Conservation (phyloP, 176 grass and related monocot genomes). For the Musa itinerans region DNA sequence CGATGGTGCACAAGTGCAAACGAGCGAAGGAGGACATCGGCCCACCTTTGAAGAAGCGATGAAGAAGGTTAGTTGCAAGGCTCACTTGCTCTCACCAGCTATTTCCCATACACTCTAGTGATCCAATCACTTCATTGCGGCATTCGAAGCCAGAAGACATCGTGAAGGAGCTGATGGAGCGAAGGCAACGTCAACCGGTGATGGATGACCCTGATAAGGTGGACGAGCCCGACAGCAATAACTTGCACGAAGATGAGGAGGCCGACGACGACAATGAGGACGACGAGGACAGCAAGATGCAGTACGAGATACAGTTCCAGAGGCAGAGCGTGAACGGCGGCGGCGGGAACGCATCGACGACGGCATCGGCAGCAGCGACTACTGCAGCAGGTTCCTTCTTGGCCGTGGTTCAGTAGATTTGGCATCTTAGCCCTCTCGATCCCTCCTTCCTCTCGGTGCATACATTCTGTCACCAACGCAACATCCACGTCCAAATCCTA, state of each 20-base stretch:
- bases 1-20: conserved; percentile 28
- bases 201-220: conserved; percentile 39
- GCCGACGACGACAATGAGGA: conserved; percentile 42
- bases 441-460: conserved; percentile 17
- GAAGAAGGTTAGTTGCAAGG: conserved; percentile 51
- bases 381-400: conserved; percentile 52
- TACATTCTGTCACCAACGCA: conserved; percentile 2
- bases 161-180: conserved; percentile 69
- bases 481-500: no score
- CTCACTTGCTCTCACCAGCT: neutral
- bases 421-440: conserved; percentile 5
- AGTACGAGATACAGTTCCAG: conserved; percentile 88
- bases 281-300: conserved; percentile 40
- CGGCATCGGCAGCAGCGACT: conserved; percentile 12
- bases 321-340: conserved; percentile 32
- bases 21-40: conserved; percentile 44
- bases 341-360: conserved; percentile 28
- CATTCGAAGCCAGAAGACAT: conserved; percentile 70
- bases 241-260: conserved; percentile 49
- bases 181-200: conserved; percentile 31
- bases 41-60: conserved; percentile 27
- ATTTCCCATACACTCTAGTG: neutral
- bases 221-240: conserved; percentile 45
- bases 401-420: conserved; percentile 75
- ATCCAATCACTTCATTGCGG: conserved; percentile 33